Base-by-base conservation (phyloP, 2,329 filamentous ascomycete species). In the Corynespora cassiicola region DNA sequence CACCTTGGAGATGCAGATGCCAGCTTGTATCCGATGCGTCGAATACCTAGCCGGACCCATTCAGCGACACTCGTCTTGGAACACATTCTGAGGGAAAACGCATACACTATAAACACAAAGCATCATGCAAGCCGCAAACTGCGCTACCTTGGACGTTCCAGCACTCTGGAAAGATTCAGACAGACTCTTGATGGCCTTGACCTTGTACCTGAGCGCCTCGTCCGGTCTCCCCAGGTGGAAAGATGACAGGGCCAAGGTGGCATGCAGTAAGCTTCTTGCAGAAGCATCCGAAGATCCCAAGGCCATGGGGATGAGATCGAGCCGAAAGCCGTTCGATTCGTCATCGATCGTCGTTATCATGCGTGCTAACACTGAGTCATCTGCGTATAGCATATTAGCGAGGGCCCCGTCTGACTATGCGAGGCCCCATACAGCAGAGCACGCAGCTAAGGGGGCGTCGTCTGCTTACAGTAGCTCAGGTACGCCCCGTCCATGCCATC, bases 71-170 rank as follows among this genome's bases (percentile, higher is more conserved):
- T n/a, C n/a, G n/a, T n/a, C n/a, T n/a, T n/a, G n/a, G n/a, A n/a
- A n/a, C n/a, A n/a, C n/a, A n/a, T n/a, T n/a, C n/a, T n/a, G n/a
- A n/a, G n/a, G n/a, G n/a, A n/a, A 11, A n/a, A 18, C 6, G 45
- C 70, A 54, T 45, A 75, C 74, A 51, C 73, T 75, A 41, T 76
- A 75, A 11, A 77, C 73, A 35, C 73, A 76, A 6, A 77, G 64
- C 74, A 77, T 76, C 75, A 77, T 74, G 6, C 71, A 75, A 9
- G 73, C 69, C 10, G 74, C 72, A 33, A 76, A 61, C 40, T 75
- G 73, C 6, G 63, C 65, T 32, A 71, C 64, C 6, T 61, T 67
- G 11, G 54, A 59, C 9, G 50, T 43, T 4, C 56, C 56, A 28
- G 62, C 61, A 15, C 45, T 50, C 10, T 53, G 50, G 19, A 77